Evolutionary conservation across 768 basidiomycete genomes (phyloP).

Genomic region (Cystofilobasidium macerans): DNA sequence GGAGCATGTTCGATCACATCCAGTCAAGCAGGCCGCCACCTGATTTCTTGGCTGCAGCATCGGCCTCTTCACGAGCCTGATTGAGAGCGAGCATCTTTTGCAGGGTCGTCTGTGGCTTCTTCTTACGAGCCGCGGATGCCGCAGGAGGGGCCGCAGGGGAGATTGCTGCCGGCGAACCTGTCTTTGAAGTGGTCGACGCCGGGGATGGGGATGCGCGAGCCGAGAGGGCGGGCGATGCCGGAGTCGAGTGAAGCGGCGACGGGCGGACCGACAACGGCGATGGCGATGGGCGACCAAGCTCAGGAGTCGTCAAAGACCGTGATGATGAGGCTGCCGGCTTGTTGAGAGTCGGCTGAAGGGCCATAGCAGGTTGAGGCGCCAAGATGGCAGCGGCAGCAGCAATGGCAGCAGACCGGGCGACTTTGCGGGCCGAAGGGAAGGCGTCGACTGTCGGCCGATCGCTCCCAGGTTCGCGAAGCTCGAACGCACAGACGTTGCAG

Average conservation of each 20-base stretch:
- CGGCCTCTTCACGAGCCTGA: conserved; percentile 11
- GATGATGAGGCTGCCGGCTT: neutral
- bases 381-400: too few relatives aligned
- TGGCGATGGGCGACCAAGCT: conserved; percentile 2
- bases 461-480: neutral
- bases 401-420: neutral
- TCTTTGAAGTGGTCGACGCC: neutral
- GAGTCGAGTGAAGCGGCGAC: conserved; percentile 4
- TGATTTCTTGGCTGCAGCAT: neutral
- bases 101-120: conserved; percentile 10
- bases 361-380: neutral
- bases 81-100: conserved; percentile 22
- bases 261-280: conserved; percentile 5
- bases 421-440: conserved; percentile 1
- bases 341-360: neutral
- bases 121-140: conserved; percentile 2
- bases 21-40: conserved; percentile 1
- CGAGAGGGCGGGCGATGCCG: neutral
- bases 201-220: neutral
- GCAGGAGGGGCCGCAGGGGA: neutral
- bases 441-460: conserved; percentile 2
- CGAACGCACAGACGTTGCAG: conserved; percentile 7
- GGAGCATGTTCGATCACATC: neutral
- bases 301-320: neutral
- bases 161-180: neutral